A percentile compares a stretch with the other conserved stretches of the same genome.
These are phyloP conservation scores for Alternaria tenuissima DNA, from an alignment of 2,329 filamentous ascomycete genomes.

Conservation along the genomic window DNA sequence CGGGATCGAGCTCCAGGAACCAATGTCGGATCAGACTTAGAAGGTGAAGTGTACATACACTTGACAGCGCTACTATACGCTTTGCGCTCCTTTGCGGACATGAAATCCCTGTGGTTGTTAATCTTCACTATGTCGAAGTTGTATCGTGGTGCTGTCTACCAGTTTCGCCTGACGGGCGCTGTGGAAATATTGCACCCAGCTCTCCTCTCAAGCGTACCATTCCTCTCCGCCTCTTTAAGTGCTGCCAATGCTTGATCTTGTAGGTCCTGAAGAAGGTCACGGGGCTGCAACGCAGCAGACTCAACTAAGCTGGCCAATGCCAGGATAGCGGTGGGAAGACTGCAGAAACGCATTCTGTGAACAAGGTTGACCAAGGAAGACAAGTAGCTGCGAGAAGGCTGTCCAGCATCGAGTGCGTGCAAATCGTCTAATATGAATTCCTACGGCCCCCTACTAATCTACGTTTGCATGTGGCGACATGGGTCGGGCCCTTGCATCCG, in stretches of 20 bases:
- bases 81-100: slow-evolving; percentile 19
- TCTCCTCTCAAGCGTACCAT: slow-evolving; percentile 10
- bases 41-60: slow-evolving; percentile 26
- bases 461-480: slow-evolving; percentile 5
- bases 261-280: slow-evolving; percentile 19
- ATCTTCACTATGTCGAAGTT: background rate
- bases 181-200: slow-evolving; percentile 15
- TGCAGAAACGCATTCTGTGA: slow-evolving; percentile 5
- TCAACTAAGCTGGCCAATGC: slow-evolving; percentile 15
- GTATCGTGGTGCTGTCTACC: slow-evolving; percentile 8
- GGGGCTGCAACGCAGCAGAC: slow-evolving; percentile 14
- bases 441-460: background rate
- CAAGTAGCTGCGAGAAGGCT: background rate
- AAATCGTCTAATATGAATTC: background rate
- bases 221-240: slow-evolving; percentile 12
- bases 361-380: background rate
- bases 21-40: slow-evolving; percentile 17
- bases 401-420: background rate
- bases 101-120: background rate
- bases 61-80: slow-evolving; percentile 31
- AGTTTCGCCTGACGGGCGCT: slow-evolving; percentile 23
- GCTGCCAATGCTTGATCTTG: slow-evolving; percentile 19
- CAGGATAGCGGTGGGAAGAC: slow-evolving; percentile 6
- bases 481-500: slow-evolving; percentile 2
- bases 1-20: slow-evolving; percentile 32